Conservation (phyloP, 2,329 filamentous ascomycete genomes). For the Byssothecium circinans region DNA sequence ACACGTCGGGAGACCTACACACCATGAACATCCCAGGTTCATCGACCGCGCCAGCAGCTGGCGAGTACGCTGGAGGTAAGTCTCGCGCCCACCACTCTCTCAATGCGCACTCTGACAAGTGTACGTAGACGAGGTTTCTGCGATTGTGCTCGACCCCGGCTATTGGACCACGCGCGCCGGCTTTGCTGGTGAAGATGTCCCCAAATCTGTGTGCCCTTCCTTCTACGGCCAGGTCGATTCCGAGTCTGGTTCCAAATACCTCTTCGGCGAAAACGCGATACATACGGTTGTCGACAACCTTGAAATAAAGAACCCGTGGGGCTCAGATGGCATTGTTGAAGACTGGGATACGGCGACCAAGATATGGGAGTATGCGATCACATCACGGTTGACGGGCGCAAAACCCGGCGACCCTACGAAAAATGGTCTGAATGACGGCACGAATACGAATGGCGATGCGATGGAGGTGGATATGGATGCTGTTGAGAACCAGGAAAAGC, state of each 20-base stretch:
- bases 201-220: conserved; percentile 88
- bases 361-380: conserved; percentile 91
- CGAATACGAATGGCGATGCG: conserved; percentile 58
- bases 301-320: conserved; percentile 91
- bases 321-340: conserved; percentile 83
- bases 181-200: conserved; percentile 96
- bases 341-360: conserved; percentile 92
- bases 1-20: conserved; percentile 16
- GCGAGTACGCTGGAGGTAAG: conserved; percentile 52
- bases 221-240: conserved; percentile 70
- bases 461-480: conserved; percentile 59
- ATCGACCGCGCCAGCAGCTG: conserved; percentile 43
- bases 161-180: conserved; percentile 90
- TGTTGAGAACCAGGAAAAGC: conserved; percentile 67
- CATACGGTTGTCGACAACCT: conserved; percentile 73
- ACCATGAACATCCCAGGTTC: conserved; percentile 43
- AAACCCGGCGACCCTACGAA: conserved; percentile 69
- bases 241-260: conserved; percentile 53
- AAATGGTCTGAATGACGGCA: conserved; percentile 76
- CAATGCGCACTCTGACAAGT: conserved; percentile 14
- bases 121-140: conserved; percentile 84
- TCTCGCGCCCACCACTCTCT: conserved; percentile 9
- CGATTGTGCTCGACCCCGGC: conserved; percentile 92
- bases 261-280: conserved; percentile 91
- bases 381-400: conserved; percentile 80